Evolutionary conservation across 164 flowering plant species (phyloP), one percentile per base, ranked within the genome.

Genomic region (Vitis cinerea): DNA sequence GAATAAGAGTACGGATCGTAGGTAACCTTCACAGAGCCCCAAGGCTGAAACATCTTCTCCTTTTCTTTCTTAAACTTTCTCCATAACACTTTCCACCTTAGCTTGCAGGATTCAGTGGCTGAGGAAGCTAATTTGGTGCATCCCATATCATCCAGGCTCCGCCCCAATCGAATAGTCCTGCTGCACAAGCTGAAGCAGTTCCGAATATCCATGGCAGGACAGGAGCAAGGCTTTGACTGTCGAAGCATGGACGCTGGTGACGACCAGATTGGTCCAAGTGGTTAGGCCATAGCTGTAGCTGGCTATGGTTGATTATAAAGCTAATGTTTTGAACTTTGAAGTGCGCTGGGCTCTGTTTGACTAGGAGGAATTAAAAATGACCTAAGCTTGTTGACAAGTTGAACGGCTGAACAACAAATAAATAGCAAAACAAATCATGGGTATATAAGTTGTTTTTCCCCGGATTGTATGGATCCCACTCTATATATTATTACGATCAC

Each of bases 1-100:
- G 77, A 63, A 47, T 90, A 90, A n/a, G 82, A 72, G 50, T 79
- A 75, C 2, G 81, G 78, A 81, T 87, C 87, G 71, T 89, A 89
- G 29, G 82, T 65, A 2, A 71, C 77, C 65, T 73, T 73, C 15
- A 30, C 16, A 2, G 76, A 50, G 31, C 29, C 50, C 2, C 50
- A 1, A 60, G 77, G 71, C 44, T 61, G 51, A 14, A 80, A 79
- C 3, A 77, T 61, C 71, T 59, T 84, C 66, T 69, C 78, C 83
- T 78, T 83, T 30, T 77, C 76, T 50, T 73, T 81, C 79, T 51
- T 80, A 0, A 89, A 50, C 69, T 63, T 89, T 69, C 74, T 82
- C 90, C 91, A 87, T 8, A 87, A 47, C 54, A 59, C 51, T 55
- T 74, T 75, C 94, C 90, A 87, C 67, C 62, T 76, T 5, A 81